Percentiles rank a stretch among this genome's conserved stretches.
Evolutionary conservation across 805 yeast species (phyloP).

Genomic region (Sugiyamaella boreocaroliniensis): DNA sequence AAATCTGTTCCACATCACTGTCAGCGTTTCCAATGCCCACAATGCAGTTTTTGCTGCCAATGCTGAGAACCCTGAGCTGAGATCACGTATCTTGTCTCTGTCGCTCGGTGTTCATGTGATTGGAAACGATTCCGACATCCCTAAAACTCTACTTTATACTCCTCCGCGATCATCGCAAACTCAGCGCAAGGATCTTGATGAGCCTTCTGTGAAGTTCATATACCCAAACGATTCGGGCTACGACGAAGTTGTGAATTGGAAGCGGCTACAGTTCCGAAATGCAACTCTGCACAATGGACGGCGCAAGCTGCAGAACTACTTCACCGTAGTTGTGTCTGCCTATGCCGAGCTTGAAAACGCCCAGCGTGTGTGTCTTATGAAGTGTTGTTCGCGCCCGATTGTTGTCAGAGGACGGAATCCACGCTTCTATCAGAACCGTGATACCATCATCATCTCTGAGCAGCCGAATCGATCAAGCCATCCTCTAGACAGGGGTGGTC

Average conservation of each 20-base stretch:
- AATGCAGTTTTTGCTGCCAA: conserved; percentile 24
- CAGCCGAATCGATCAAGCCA: conserved; percentile 8
- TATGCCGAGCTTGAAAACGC: conserved; percentile 25
- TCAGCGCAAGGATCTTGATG: conserved; percentile 12
- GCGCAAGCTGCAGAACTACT: conserved; percentile 23
- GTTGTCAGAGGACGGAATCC: conserved; percentile 59
- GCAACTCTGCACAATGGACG: conserved; percentile 32
- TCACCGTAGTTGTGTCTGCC: conserved; percentile 17
- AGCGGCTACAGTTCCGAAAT: conserved; percentile 28
- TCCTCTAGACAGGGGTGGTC: neutral
- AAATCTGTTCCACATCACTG: conserved; percentile 24
- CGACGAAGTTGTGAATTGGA: conserved; percentile 28
- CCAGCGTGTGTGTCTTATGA: conserved; percentile 17
- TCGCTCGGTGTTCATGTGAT: conserved; percentile 22
- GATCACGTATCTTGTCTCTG: conserved; percentile 21
- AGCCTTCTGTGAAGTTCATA: conserved; percentile 22
- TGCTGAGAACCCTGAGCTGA: conserved; percentile 13
- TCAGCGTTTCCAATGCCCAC: conserved; percentile 23
- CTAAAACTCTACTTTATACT: conserved; percentile 19
- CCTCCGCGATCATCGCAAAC: conserved; percentile 18
- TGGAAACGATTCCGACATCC: conserved; percentile 17
- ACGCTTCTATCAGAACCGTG: conserved; percentile 48
- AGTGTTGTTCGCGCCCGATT: conserved; percentile 38
- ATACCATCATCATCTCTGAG: conserved; percentile 39
- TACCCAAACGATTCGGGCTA: conserved; percentile 22